These are phyloP conservation scores for Centaurea solstitialis DNA, from an alignment of 129 eudicot species.

Conservation along the genomic window DNA sequence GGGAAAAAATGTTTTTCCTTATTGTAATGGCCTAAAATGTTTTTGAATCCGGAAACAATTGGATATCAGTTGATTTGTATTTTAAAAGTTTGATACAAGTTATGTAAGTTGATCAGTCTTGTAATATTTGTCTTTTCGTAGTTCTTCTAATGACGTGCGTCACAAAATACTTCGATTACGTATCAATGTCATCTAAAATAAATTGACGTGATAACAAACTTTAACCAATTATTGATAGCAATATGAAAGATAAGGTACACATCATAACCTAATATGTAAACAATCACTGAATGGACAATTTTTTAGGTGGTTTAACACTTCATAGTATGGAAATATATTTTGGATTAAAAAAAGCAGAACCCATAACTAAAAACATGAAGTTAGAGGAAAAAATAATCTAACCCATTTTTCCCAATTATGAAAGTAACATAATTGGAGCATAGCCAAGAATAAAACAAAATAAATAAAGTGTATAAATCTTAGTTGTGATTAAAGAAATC, in stretches of 20 bases:
- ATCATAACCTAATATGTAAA: neutral
- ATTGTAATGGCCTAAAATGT: neutral
- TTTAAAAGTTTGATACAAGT: neutral
- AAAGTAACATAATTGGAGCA: neutral
- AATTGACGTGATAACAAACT: conserved; percentile 7
- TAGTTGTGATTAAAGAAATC: neutral
- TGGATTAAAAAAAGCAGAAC: neutral
- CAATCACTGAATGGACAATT: conserved; percentile 3
- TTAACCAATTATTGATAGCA: conserved; percentile 9
- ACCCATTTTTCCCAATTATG: neutral
- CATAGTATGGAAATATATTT: neutral
- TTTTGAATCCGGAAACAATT: neutral
- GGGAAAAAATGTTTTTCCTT: neutral
- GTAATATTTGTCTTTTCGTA: neutral
- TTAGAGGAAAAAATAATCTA: neutral
- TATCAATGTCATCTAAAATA: neutral
- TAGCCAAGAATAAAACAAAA: conserved; percentile 6
- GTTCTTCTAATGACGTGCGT: neutral
- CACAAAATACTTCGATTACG: conserved; percentile 4
- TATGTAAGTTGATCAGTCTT: neutral
- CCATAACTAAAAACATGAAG: neutral
- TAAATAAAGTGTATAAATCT: conserved; percentile 8
- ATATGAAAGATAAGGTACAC: neutral
- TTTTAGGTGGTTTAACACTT: neutral
- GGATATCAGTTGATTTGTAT: neutral